Conservation (phyloP, 225 moss, liverwort and hornwort species). For the Sphagnum tenellum region DNA sequence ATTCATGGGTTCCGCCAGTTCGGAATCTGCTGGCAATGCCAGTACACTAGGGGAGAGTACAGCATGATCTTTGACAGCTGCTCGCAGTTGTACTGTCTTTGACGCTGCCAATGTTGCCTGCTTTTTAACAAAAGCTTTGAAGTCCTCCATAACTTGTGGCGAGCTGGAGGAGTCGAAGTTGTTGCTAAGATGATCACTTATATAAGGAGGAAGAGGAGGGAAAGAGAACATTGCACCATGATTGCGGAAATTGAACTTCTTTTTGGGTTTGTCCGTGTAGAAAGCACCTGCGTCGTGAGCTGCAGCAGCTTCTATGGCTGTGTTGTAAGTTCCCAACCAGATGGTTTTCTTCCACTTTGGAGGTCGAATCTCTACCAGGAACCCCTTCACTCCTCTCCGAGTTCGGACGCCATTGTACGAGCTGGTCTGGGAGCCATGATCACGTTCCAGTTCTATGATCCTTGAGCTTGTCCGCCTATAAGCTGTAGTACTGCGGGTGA, state of each 20-base stretch:
- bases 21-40: no score
- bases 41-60: no score
- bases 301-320: constrained; percentile 23
- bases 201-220: constrained; percentile 3
- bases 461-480: no score
- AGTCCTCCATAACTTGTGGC: constrained; percentile 14
- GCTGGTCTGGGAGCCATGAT: no score
- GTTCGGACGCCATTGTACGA: constrained; percentile 34
- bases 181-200: neutral
- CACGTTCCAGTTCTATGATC: no score
- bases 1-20: no score
- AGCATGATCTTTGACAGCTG: no score
- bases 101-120: constrained; percentile 20
- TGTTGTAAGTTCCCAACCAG: constrained; percentile 42
- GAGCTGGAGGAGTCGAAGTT: neutral
- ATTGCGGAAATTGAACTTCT: constrained; percentile 8
- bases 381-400: constrained; percentile 31
- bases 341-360: constrained; percentile 34
- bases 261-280: constrained; percentile 37
- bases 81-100: no score
- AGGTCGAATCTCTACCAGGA: constrained; percentile 23
- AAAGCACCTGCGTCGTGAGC: constrained; percentile 38
- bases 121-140: constrained; percentile 30
- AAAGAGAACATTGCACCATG: constrained; percentile 3
- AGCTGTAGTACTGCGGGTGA: no score